phyloP scores from a whole-genome alignment of 2,329 filamentous ascomycete species.

The Fusarium buxicola region DNA sequence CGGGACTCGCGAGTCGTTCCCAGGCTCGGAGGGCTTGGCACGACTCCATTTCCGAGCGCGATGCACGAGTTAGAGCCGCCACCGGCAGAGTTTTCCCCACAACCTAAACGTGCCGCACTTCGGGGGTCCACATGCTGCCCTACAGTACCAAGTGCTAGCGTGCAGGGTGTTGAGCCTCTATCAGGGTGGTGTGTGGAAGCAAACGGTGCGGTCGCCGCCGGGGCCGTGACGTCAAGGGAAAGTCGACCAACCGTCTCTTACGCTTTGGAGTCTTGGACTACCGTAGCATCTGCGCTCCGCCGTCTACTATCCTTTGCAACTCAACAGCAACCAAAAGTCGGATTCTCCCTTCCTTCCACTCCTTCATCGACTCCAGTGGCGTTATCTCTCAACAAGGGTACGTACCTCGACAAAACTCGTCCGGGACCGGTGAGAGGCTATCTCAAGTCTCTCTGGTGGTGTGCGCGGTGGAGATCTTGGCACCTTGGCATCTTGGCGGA shows the following conservation, averaged over 20 bases:
- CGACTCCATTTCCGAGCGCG: constrained; percentile 27
- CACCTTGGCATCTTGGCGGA: constrained; percentile 39
- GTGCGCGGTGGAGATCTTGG: constrained; percentile 39
- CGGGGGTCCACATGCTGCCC: constrained; percentile 13
- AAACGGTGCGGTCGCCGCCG: constrained; percentile 23
- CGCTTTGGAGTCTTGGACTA: constrained; percentile 13
- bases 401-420: constrained; percentile 13
- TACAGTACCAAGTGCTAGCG: too few relatives aligned
- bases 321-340: background rate
- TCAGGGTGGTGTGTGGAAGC: constrained; percentile 28
- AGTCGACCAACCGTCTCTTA: constrained; percentile 11
- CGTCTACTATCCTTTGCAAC: background rate
- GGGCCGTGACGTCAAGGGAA: constrained; percentile 36
- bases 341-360: constrained; percentile 23
- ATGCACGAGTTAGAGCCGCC: constrained; percentile 39
- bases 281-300: constrained; percentile 4
- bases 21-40: constrained; percentile 37
- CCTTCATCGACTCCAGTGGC: constrained; percentile 24
- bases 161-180: constrained; percentile 3
- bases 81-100: constrained; percentile 34
- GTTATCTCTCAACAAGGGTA: constrained; percentile 8
- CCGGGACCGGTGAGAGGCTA: constrained; percentile 19
- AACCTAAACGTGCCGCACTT: background rate
- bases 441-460: constrained; percentile 38
- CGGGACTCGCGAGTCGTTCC: constrained; percentile 28